These are phyloP conservation scores for Phialocephala sp. DNA, from an alignment of 2,329 filamentous ascomycete species.

Conservation along the genomic window DNA sequence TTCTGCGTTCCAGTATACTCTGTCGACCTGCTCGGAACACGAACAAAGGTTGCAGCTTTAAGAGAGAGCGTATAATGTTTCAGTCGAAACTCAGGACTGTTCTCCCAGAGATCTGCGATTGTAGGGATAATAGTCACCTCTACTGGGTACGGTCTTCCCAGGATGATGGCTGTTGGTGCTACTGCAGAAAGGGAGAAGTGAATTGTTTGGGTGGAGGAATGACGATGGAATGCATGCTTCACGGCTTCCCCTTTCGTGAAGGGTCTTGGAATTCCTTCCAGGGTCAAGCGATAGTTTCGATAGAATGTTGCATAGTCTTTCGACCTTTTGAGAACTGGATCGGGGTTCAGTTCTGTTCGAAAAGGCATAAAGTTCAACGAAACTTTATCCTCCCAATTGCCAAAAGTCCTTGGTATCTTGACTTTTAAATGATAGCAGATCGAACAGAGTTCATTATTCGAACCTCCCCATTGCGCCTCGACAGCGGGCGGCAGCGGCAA, in stretches of 20 bases:
- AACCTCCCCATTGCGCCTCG: neutral
- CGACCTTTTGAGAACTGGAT: neutral
- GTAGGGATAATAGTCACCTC: neutral
- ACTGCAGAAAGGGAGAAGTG: neutral
- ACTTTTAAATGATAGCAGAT: neutral
- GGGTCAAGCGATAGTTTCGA: neutral
- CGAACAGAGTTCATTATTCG: neutral
- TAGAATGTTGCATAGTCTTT: neutral
- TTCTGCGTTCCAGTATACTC: neutral
- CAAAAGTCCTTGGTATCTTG: slow-evolving; percentile 4
- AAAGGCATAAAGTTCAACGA: neutral
- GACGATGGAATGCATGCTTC: slow-evolving; percentile 5
- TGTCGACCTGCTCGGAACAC: neutral
- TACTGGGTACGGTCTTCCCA: neutral
- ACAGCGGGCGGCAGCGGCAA: neutral
- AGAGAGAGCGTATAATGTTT: neutral
- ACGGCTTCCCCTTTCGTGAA: neutral
- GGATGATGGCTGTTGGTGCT: neutral
- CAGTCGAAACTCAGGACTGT: neutral
- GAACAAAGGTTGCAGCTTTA: neutral
- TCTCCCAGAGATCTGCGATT: neutral
- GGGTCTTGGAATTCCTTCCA: neutral
- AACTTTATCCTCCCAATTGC: slow-evolving; percentile 5
- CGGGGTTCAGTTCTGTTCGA: neutral
- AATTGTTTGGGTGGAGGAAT: neutral